phyloP scores from a whole-genome alignment of 108 stramenopile genomes.

The Skeletonema grethae region DNA sequence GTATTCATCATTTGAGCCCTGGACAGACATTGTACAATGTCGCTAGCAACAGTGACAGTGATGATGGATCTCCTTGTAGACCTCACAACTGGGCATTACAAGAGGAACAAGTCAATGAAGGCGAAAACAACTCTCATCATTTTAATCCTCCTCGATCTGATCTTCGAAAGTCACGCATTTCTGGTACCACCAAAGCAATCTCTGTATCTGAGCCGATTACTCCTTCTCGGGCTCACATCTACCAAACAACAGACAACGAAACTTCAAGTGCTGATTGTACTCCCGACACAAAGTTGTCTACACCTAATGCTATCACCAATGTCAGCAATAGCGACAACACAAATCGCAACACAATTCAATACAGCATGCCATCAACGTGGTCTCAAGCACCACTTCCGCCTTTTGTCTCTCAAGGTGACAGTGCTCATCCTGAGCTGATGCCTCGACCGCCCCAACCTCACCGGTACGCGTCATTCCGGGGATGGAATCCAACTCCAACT shows the following conservation, averaged over 20 bases:
- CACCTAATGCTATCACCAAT: slow-evolving; percentile 6
- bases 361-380: slow-evolving; percentile 12
- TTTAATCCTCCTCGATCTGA: slow-evolving; percentile 20
- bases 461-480: background rate
- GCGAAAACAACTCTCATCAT: background rate
- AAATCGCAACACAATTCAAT: background rate
- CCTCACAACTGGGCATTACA: background rate
- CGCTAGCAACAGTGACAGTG: slow-evolving; percentile 34
- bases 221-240: slow-evolving; percentile 25
- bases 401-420: slow-evolving; percentile 15
- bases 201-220: slow-evolving; percentile 18
- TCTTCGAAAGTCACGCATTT: background rate
- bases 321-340: background rate
- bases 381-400: slow-evolving; percentile 27
- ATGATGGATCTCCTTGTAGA: background rate
- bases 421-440: slow-evolving; percentile 17
- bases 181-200: background rate
- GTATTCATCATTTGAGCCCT: slow-evolving; percentile 36
- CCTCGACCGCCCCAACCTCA: background rate
- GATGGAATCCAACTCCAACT: background rate
- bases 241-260: slow-evolving; percentile 28
- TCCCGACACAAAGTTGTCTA: background rate
- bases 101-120: background rate
- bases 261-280: slow-evolving; percentile 1
- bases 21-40: slow-evolving; percentile 43